Base-by-base conservation (phyloP, 495 filamentous ascomycete genomes). In the Cairneyella variabilis region DNA sequence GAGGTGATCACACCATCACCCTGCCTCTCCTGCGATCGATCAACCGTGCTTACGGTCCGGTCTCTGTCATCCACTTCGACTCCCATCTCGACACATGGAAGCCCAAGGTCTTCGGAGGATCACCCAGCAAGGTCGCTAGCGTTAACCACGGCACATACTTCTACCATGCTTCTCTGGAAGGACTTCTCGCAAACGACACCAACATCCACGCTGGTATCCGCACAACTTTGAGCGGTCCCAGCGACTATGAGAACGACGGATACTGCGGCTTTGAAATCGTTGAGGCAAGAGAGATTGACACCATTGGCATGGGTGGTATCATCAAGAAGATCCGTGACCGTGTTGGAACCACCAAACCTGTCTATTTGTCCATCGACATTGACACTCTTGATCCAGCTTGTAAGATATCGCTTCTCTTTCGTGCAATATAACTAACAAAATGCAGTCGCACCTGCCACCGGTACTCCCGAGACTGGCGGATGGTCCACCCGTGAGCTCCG, bases 81-180 rank as follows among this genome's bases (percentile, higher is more conserved):
- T 78, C 73, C 23, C 83, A 87, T 65, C 66, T 87, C 63, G 74
- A 75, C 47, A 79, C 76, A 0, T 79, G 74, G 75, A 72, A 78
- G 61, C 76, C 76, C 5, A 82, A 83, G 54, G 85, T 88, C 17
- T 82, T 82, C 53, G 78, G 78, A 26, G 78, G 78, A 23, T 76
- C 76, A 5, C 75, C 77, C 0, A 78, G 76, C 8, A 69, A 80
- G 43, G 89, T 92, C 8, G 87, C 86, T 32, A 70, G 74, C 44
- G 78, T 89, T 62, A 90, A 89, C 67, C 87, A 90, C 66, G 86
- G 86, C 2, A 90, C 87, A 10, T 88, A 87, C 66, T 88, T 87
- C 69, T 89, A 82, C 62, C 85, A 89, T 59, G 86, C 86, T 6
- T 71, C 83, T 0, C 76, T 81, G 68, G 84, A 90, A 66, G 86